These are phyloP conservation scores for Petunia hybrid DNA, from an alignment of 305 asterid genomes.

Conservation along the genomic window DNA sequence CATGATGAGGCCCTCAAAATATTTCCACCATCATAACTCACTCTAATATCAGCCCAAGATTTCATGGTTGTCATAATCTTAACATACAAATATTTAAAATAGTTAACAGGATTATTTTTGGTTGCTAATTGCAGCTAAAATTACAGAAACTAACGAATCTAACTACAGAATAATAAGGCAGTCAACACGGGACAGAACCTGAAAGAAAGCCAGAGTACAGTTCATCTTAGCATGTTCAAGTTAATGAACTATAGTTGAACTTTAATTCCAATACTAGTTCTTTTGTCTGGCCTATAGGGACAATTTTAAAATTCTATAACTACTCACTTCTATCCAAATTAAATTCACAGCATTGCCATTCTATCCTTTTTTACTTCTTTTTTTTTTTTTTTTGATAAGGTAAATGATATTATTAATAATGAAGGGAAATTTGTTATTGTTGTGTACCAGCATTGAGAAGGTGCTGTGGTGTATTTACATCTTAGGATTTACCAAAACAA, in stretches of 20 bases:
- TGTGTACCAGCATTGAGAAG: conserved; percentile 17
- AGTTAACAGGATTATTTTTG: neutral
- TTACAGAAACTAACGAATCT: neutral
- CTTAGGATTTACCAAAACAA: conserved; percentile 17
- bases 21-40: neutral
- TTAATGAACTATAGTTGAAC: conserved; percentile 15
- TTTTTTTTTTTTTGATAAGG: neutral
- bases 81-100: conserved; percentile 5
- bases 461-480: neutral
- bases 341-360: neutral
- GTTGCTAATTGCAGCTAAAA: conserved; percentile 21
- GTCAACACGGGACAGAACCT: neutral
- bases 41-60: conserved; percentile 15
- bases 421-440: neutral
- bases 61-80: neutral
- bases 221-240: conserved; percentile 19
- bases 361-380: neutral
- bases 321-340: neutral
- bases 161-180: conserved; percentile 13
- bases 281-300: neutral
- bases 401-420: too few species aligned
- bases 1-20: neutral
- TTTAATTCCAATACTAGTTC: neutral
- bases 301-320: conserved; percentile 9
- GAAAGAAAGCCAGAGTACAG: conserved; percentile 10